Conservation (phyloP, 1,284 basidiomycete genomes). For the Cutaneotrichosporon spelunceum region DNA sequence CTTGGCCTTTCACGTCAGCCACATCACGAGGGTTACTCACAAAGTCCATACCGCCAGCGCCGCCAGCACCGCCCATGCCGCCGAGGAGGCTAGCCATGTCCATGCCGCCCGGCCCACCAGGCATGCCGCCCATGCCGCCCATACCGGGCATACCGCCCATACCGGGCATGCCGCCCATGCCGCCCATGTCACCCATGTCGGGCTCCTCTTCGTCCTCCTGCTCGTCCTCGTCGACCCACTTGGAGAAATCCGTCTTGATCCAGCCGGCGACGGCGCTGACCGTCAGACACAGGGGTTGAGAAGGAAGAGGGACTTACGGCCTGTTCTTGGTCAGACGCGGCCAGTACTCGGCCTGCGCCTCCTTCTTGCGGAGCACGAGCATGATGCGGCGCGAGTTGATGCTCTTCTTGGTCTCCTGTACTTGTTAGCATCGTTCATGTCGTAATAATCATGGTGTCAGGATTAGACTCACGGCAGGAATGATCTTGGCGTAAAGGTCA, state of each 20-base stretch:
- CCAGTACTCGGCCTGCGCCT: constrained; percentile 74
- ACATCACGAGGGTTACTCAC: constrained; percentile 12
- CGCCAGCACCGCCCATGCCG: constrained; percentile 34
- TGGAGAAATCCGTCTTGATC: constrained; percentile 86
- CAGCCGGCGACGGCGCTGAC: too few relatives aligned
- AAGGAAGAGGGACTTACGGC: too few relatives aligned
- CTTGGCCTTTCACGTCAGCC: constrained; percentile 31
- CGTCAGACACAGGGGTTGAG: too few relatives aligned
- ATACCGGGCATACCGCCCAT: constrained; percentile 53
- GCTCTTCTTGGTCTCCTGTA: constrained; percentile 63
- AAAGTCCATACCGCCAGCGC: constrained; percentile 54
- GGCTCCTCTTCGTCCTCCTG: constrained; percentile 62
- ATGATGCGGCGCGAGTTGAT: constrained; percentile 63
- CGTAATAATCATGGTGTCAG: background rate
- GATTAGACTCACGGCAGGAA: constrained; percentile 61
- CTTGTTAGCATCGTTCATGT: constrained; percentile 4
- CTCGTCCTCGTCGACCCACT: constrained; percentile 95
- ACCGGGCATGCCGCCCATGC: constrained; percentile 45
- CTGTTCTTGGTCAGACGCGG: constrained; percentile 84
- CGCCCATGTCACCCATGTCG: constrained; percentile 39
- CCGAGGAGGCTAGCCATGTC: constrained; percentile 51
- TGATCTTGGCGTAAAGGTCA: constrained; percentile 68
- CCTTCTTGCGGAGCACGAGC: constrained; percentile 75
- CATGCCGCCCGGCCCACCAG: constrained; percentile 48
- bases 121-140: constrained; percentile 30